Percentiles rank a stretch among this genome's conserved stretches.
Conservation (phyloP, 2,329 filamentous ascomycete species). For the Cryphonectria japonica region DNA sequence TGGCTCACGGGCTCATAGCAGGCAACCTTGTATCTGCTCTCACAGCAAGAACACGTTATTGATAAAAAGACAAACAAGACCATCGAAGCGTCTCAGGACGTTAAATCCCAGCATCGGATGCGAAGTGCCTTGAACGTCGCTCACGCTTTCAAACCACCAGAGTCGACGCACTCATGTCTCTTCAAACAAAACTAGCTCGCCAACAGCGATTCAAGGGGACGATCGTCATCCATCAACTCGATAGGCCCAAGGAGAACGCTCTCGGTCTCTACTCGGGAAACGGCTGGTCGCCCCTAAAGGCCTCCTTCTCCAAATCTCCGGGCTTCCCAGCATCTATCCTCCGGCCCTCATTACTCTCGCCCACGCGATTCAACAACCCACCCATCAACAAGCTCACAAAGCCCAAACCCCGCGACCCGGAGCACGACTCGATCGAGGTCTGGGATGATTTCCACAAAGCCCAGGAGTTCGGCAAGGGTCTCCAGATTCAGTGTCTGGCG, state of each 20-base stretch:
- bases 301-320: background rate
- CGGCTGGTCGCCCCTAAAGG: background rate
- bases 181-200: slow-evolving; percentile 7
- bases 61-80: background rate
- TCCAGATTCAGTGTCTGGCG: slow-evolving; percentile 13
- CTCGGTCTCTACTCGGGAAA: slow-evolving; percentile 13
- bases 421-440: slow-evolving; percentile 2
- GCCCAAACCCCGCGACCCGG: slow-evolving; percentile 6
- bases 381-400: slow-evolving; percentile 10
- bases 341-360: slow-evolving; percentile 1
- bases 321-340: background rate
- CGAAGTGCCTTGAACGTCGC: background rate
- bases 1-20: background rate
- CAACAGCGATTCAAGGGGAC: slow-evolving; percentile 14
- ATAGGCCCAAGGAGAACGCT: slow-evolving; percentile 10
- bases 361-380: background rate
- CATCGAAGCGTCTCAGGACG: background rate
- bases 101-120: background rate
- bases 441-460: slow-evolving; percentile 4
- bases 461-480: slow-evolving; percentile 12
- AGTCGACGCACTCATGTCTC: slow-evolving; percentile 1
- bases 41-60: background rate
- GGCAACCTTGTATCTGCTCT: background rate
- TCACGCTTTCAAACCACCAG: background rate
- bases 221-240: slow-evolving; percentile 4